These are phyloP conservation scores for Mimosa bimucronata DNA, from an alignment of 306 rosid genomes.

Conservation along the genomic window DNA sequence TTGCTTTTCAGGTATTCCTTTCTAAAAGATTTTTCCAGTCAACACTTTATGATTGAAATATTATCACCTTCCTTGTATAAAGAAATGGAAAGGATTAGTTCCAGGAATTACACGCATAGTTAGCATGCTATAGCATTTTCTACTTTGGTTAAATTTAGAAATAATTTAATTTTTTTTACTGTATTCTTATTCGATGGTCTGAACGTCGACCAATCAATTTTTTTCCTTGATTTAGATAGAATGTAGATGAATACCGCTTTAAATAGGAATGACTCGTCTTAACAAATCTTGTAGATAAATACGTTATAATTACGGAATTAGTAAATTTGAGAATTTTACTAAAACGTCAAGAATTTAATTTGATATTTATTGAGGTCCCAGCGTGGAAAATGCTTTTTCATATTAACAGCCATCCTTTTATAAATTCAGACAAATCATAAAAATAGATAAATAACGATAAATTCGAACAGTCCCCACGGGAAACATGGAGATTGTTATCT, in stretches of 20 bases:
- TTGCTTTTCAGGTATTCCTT: not conserved
- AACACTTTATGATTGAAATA: not conserved
- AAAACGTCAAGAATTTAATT: not conserved
- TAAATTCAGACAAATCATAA: not conserved
- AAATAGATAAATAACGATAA: not conserved
- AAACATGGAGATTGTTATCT: not conserved
- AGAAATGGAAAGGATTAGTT: constrained; percentile 7
- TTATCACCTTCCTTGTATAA: not conserved
- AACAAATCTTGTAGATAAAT: not conserved
- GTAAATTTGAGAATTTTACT: not conserved
- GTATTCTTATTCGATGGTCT: not conserved
- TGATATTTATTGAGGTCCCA: not conserved
- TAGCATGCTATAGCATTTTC: not conserved
- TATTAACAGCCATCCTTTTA: not conserved
- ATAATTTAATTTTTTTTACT: not conserved
- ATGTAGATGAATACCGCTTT: not conserved
- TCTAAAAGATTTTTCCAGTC: not conserved
- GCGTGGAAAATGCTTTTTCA: not conserved
- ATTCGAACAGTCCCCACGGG: not conserved
- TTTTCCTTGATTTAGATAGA: not conserved
- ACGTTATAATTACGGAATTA: not conserved
- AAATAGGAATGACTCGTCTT: not conserved
- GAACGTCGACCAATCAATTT: not conserved
- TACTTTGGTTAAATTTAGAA: not conserved
- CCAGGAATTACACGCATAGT: not conserved